A percentile compares a stretch with the other conserved stretches of the same genome.
These are phyloP conservation scores for Phlebiopsis flavidoalba DNA, from an alignment of 768 basidiomycete species.

Conservation along the genomic window DNA sequence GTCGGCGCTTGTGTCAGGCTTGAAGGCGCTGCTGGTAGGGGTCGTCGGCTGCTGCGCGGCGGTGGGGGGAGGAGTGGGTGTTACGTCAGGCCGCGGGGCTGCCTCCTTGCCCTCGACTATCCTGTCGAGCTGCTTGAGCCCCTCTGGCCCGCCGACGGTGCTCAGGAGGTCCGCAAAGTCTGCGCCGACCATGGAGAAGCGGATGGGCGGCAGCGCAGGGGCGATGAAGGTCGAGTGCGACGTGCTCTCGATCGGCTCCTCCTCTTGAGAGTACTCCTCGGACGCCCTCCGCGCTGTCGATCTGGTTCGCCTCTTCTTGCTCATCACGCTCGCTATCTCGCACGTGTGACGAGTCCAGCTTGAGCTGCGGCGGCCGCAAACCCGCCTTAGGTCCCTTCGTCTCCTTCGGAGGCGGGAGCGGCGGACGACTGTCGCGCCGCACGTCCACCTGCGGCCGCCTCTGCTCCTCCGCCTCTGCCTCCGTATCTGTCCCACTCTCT, in stretches of 20 bases:
- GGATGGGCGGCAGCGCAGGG: constrained; percentile 84
- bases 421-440: constrained; percentile 26
- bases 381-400: constrained; percentile 13
- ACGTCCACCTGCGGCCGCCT: constrained; percentile 15
- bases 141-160: constrained; percentile 47
- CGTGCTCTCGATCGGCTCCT: constrained; percentile 54
- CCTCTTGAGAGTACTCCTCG: constrained; percentile 36
- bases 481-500: constrained; percentile 75
- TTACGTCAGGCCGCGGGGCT: constrained; percentile 12
- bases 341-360: constrained; percentile 17
- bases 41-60: constrained; percentile 16
- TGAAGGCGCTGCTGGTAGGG: constrained; percentile 19
- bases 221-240: constrained; percentile 78
- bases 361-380: constrained; percentile 25
- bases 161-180: constrained; percentile 77
- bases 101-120: constrained; percentile 27
- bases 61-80: constrained; percentile 10
- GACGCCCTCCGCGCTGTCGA: constrained; percentile 20
- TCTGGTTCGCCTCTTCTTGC: constrained; percentile 35
- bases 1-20: constrained; percentile 13
- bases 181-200: constrained; percentile 79
- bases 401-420: constrained; percentile 41
- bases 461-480: constrained; percentile 46
- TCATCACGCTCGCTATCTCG: constrained; percentile 27
- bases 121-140: constrained; percentile 41